phyloP scores from a whole-genome alignment of 1,284 basidiomycete species.

The Pyrrhoderma lamaoense region DNA sequence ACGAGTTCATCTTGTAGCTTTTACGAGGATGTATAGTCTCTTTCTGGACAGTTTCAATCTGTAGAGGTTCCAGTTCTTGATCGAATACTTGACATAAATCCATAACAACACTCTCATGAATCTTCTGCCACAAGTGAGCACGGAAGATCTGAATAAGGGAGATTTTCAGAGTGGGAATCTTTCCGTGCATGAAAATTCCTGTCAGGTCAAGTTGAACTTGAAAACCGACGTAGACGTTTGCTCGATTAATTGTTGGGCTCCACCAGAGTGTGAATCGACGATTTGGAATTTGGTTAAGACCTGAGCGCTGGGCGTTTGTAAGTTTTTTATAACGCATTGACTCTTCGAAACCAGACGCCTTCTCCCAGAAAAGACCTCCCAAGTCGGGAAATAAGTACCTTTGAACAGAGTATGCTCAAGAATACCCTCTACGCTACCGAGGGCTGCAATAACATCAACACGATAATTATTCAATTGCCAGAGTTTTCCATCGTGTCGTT shows the following conservation, averaged over 20 bases:
- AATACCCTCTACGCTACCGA: constrained; percentile 97
- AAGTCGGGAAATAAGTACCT: constrained; percentile 91
- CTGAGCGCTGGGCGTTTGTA: constrained; percentile 92
- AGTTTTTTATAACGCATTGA: constrained; percentile 97
- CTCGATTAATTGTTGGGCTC: constrained; percentile 96
- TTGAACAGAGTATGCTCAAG: constrained; percentile 98
- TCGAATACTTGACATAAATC: constrained; percentile 99
- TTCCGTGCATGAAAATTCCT: constrained; percentile 95
- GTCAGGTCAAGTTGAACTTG: constrained; percentile 98
- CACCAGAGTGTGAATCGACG: constrained; percentile 99
- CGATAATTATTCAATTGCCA: constrained; percentile 99
- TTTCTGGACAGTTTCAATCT: constrained; percentile 99
- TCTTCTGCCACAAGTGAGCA: constrained; percentile 99
- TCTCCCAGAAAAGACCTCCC: constrained; percentile 96
- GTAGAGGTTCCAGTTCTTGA: constrained; percentile 95
- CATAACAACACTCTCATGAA: constrained; percentile 92
- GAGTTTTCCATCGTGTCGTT: constrained; percentile 95
- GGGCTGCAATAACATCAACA: constrained; percentile 97
- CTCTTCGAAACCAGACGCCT: constrained; percentile 91
- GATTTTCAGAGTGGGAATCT: constrained; percentile 97
- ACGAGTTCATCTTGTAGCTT: constrained; percentile 99
- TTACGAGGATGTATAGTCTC: constrained; percentile 99
- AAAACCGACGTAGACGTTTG: constrained; percentile 99
- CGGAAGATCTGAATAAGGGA: constrained; percentile 99
- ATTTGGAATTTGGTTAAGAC: constrained; percentile 98